These are phyloP conservation scores for Yamadazyma buinensis DNA, from an alignment of 1,139 yeast genomes.

Conservation along the genomic window DNA sequence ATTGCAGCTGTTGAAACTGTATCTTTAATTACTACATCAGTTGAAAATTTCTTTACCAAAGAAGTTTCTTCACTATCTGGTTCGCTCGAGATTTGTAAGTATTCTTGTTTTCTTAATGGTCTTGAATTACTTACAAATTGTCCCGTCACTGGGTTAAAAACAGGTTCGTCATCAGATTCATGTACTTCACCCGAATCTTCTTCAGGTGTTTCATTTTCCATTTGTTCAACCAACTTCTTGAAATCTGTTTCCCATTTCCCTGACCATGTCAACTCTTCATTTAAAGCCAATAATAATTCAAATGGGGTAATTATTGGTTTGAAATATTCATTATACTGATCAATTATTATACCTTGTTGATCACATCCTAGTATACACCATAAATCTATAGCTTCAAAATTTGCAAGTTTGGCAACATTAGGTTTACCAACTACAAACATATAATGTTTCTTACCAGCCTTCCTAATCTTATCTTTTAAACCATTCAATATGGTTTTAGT, in stretches of 20 bases:
- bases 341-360: conserved; percentile 85
- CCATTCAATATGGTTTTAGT: conserved; percentile 61
- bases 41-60: conserved; percentile 57
- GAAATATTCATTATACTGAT: conserved; percentile 72
- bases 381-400: conserved; percentile 84
- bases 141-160: conserved; percentile 88
- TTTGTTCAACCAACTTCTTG: conserved; percentile 29
- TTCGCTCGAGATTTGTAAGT: conserved; percentile 51
- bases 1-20: conserved; percentile 90
- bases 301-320: conserved; percentile 93
- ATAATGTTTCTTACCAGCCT: conserved; percentile 87
- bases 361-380: conserved; percentile 97
- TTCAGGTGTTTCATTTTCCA: conserved; percentile 19
- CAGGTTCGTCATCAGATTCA: conserved; percentile 68
- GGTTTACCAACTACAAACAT: conserved; percentile 97
- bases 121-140: conserved; percentile 60
- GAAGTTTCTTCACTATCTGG: conserved; percentile 26
- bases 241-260: conserved; percentile 92
- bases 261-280: conserved; percentile 76
- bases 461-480: conserved; percentile 56
- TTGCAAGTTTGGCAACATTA: conserved; percentile 95
- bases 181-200: conserved; percentile 18
- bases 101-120: conserved; percentile 69
- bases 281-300: conserved; percentile 77
- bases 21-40: conserved; percentile 61